Evolutionary conservation across 1,284 basidiomycete species (phyloP), one percentile per base, ranked within the genome.

Genomic region (Fomitopsis schrenkii): DNA sequence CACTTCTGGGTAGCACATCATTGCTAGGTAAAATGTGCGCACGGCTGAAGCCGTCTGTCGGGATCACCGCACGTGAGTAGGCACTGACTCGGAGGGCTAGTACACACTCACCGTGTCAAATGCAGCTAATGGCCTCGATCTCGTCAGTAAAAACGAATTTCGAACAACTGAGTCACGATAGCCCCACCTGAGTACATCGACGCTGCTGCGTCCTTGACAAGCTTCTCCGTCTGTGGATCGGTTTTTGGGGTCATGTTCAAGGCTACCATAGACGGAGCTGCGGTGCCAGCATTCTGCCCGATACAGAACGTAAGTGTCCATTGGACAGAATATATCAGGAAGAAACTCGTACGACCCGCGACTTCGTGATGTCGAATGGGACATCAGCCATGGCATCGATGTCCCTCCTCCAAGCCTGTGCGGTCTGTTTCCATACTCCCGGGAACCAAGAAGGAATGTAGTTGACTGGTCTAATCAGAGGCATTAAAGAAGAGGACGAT

Each of bases 1-100:
- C 4, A 71, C 66, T n/a, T 73, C 70, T 0, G 75, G 74, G 57
- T 71, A 62, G 5, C 72, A 64, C 28, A 69, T 67, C 73, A 77
- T 75, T 5, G 72, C 71, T 10, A 72, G 67, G 57, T 71, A 68
- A 62, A 74, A 72, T 15, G 68, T 63, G 61, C 67, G 59, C 22
- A 71, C 66, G 2, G 68, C 62, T 9, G 73, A 72, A 15, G 71
- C 70, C 9, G 69, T 71, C 73, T 74, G 56, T 17, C 35, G 38
- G 12, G 35, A 50, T 35, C 10, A n/a, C 9, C 61, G 28, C 38
- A 52, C 8, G 28, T 48, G 10, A 40, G 45, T 42, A 38, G 8
- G 8, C 8, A 8, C 30, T 33, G 53, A 14, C 42, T 12, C 5
- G 22, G 15, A 26, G 19, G 5, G 5, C 38, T 40, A 3, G 10